A percentile compares a stretch with the other conserved stretches of the same genome.
Evolutionary conservation across 1,284 basidiomycete species (phyloP).

Genomic region (Pterula multifida): DNA sequence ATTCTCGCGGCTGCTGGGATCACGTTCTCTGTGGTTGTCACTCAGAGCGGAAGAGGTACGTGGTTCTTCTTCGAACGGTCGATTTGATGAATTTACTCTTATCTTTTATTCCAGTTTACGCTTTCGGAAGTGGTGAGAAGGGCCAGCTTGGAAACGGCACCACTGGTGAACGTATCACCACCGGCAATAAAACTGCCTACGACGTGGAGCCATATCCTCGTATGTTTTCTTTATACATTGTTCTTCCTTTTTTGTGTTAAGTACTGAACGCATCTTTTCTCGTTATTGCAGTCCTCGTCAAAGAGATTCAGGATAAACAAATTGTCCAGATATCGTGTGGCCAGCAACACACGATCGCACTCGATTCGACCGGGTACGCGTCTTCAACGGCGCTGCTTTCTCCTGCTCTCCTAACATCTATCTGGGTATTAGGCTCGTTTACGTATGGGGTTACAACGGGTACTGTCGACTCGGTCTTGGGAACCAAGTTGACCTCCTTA

Average conservation of each 20-base stretch:
- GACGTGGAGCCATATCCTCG: slow-evolving; percentile 71
- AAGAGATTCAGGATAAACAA: slow-evolving; percentile 59
- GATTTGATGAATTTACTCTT: slow-evolving; percentile 3
- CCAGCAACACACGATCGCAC: slow-evolving; percentile 75
- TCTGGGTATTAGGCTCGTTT: slow-evolving; percentile 58
- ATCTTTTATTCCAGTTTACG: slow-evolving; percentile 54
- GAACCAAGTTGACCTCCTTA: slow-evolving; percentile 71
- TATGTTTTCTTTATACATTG: slow-evolving; percentile 22
- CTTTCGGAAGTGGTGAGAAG: slow-evolving; percentile 85
- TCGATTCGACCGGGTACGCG: slow-evolving; percentile 63
- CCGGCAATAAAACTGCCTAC: slow-evolving; percentile 72
- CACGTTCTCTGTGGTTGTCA: slow-evolving; percentile 76
- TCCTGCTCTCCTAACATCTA: slow-evolving; percentile 3
- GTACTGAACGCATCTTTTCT: slow-evolving; percentile 8
- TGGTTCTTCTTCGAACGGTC: slow-evolving; percentile 3
- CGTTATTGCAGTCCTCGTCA: slow-evolving; percentile 45
- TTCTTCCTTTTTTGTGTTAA: slow-evolving; percentile 1
- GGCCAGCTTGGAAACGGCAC: slow-evolving; percentile 89
- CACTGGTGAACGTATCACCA: slow-evolving; percentile 80
- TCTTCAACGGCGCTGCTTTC: slow-evolving; percentile 3
- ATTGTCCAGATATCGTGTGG: slow-evolving; percentile 80
- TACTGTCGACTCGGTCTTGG: slow-evolving; percentile 76
- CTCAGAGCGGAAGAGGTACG: slow-evolving; percentile 64
- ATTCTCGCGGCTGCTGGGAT: slow-evolving; percentile 71
- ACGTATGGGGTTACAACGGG: slow-evolving; percentile 81